phyloP scores from a whole-genome alignment of 1,139 yeast genomes.

The Blastobotrys apis region DNA sequence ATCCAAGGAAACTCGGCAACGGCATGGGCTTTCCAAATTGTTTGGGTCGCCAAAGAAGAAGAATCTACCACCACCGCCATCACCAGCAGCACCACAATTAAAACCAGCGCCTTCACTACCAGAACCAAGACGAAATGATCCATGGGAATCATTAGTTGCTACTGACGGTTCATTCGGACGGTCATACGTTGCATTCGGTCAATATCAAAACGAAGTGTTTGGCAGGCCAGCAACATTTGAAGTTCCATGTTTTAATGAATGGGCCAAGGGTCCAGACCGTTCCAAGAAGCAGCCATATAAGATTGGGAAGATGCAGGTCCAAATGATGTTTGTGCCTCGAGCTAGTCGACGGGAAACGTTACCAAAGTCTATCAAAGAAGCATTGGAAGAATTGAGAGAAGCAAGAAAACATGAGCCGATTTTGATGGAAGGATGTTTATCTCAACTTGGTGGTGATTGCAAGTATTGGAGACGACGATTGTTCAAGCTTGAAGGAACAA shows the following conservation, averaged over 20 bases:
- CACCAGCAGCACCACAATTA: constrained; percentile 11
- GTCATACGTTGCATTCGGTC: constrained; percentile 60
- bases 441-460: constrained; percentile 78
- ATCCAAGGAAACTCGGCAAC: constrained; percentile 7
- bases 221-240: constrained; percentile 51
- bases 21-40: constrained; percentile 19
- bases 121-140: constrained; percentile 12
- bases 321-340: constrained; percentile 66
- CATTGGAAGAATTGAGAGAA: constrained; percentile 37
- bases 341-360: constrained; percentile 44
- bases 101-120: constrained; percentile 13
- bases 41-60: constrained; percentile 22
- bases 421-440: constrained; percentile 53
- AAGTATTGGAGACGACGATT: constrained; percentile 58
- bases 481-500: constrained; percentile 56
- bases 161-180: constrained; percentile 87
- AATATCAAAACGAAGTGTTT: constrained; percentile 51
- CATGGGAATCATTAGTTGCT: constrained; percentile 46
- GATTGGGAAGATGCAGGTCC: constrained; percentile 60
- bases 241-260: constrained; percentile 70
- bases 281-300: constrained; percentile 51
- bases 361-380: constrained; percentile 51
- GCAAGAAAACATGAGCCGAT: constrained; percentile 23
- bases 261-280: constrained; percentile 48
- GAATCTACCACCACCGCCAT: constrained; percentile 10